Evolutionary conservation across 441 rosid genomes (phyloP).

Genomic region (Gossypium davidsonii): DNA sequence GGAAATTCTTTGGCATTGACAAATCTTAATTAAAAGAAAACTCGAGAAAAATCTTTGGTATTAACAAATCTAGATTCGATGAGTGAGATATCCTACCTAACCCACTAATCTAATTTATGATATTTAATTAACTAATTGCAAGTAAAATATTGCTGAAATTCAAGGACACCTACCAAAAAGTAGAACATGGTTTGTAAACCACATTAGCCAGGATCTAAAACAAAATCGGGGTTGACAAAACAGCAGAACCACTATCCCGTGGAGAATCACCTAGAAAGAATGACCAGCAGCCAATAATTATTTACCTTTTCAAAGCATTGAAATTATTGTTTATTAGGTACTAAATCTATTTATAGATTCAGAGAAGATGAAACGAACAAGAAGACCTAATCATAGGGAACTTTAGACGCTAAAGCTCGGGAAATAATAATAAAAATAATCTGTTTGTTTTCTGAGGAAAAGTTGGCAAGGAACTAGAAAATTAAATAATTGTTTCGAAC

Average conservation of each 20-base stretch:
- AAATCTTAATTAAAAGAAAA: conserved; percentile 7
- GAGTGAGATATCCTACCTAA: conserved; percentile 23
- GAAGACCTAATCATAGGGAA: not conserved
- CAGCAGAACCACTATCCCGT: not conserved
- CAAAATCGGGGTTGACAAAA: not conserved
- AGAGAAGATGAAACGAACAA: not conserved
- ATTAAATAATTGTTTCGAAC: not conserved
- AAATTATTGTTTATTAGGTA: not conserved
- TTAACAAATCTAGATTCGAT: conserved; percentile 23
- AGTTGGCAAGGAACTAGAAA: not conserved
- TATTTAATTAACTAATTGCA: not conserved
- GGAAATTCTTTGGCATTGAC: conserved; percentile 17
- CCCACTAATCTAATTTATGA: conserved; percentile 11
- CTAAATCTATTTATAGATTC: not conserved
- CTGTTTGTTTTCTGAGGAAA: not conserved
- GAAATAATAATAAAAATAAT: not conserved
- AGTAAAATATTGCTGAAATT: conserved; percentile 5
- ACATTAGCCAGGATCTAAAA: not conserved
- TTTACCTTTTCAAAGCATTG: not conserved
- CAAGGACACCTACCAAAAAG: not conserved
- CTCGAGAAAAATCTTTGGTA: conserved; percentile 15
- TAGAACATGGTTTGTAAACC: not conserved
- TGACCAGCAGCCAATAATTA: not conserved
- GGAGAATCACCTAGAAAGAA: not conserved
- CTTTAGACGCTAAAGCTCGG: not conserved